Evolutionary conservation across 306 rosid genomes (phyloP).

Genomic region (Acmispon strigosus): DNA sequence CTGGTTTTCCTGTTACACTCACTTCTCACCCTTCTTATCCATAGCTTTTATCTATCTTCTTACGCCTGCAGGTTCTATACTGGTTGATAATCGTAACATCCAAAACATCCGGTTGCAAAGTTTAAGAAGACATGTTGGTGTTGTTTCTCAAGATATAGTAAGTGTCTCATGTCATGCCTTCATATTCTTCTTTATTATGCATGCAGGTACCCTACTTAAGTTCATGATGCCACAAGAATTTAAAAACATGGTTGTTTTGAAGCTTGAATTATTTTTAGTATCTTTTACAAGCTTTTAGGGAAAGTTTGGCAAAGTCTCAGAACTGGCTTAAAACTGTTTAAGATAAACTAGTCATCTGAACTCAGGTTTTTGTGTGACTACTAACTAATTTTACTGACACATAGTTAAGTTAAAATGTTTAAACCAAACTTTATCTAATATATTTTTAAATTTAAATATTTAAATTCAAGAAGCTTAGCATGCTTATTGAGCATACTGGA

Average conservation of each 20-base stretch:
- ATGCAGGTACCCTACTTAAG: background rate
- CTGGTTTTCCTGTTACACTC: constrained; percentile 5
- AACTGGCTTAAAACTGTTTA: background rate
- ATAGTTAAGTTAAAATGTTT: background rate
- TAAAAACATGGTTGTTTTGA: background rate
- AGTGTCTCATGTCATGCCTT: constrained; percentile 23
- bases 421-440: too few species aligned
- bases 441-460: background rate
- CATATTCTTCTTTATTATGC: background rate
- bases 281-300: constrained; percentile 3
- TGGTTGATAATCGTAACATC: constrained; percentile 58
- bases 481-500: background rate
- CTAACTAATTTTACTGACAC: background rate
- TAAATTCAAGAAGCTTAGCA: background rate
- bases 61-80: constrained; percentile 49
- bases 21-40: background rate
- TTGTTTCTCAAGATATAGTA: constrained; percentile 90
- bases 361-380: background rate
- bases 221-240: constrained; percentile 1
- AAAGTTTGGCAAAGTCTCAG: background rate
- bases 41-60: constrained; percentile 11
- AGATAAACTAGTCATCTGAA: background rate
- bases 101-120: constrained; percentile 45
- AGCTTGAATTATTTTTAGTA: background rate
- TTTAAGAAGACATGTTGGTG: constrained; percentile 66